Base-by-base conservation (phyloP, 345 rosid species). In the Sisymbrium irio region DNA sequence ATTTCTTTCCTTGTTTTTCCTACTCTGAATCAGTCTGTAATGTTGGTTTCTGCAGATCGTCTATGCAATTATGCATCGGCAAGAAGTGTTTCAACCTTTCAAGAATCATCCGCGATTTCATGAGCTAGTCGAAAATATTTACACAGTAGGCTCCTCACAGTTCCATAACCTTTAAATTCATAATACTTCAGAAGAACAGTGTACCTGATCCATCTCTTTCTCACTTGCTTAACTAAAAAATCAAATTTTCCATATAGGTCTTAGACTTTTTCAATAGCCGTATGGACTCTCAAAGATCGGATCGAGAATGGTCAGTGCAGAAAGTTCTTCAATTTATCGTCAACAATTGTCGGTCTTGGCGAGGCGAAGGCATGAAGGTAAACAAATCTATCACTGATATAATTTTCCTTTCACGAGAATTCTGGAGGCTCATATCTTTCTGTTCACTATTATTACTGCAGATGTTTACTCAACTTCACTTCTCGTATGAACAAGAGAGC, bases 401-500 rank as follows among this genome's bases (percentile, higher is more conserved):
- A 35, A 58, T 17, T 37, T 14, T 12, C 36, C 9, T 40, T 54
- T 22, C 5, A 19, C 27, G 4, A 30, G 8, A 49, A 13, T 15
- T 35, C 20, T 68, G 7, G 33, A 20, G 27, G 12, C 11, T 65
- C 15, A 0, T 28, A 62, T 42, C 8, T 53, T 12, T 55, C 54
- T 22, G 12, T 41, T 19, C 35, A 41, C 55, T 51, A 45, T 67
- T 36, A 35, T 59, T 9, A 33, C 27, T 39, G 6, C 91, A 95
- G 99, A 87, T 95, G 93, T 95, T 95, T 79, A 92, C 97, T 64
- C 96, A 90, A 57, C 84, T 95, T 73, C 92, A 89, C 74, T 95
- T 95, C 83, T 92, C 99, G 18, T 95, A 95, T 25, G 99, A 95
- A 67, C 99, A 95, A 90, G 97, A 95, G 84, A 87, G 96, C 75